phyloP scores from a whole-genome alignment of 306 rosid genomes.

The Quercus rubra region DNA sequence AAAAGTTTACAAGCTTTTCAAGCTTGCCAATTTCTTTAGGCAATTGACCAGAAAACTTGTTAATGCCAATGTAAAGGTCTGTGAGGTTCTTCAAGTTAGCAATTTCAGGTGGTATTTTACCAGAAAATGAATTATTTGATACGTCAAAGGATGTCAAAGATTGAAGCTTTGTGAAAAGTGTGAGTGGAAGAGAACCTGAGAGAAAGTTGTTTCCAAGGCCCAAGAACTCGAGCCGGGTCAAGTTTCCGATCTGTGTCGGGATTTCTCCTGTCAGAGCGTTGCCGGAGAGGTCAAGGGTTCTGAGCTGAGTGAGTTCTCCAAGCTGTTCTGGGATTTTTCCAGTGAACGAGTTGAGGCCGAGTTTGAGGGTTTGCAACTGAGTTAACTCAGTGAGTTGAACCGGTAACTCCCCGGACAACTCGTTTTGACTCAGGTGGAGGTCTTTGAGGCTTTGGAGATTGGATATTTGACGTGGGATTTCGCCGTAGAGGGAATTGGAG shows the following conservation, averaged over 20 bases:
- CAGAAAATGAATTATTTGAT: conserved; percentile 83
- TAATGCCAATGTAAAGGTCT: conserved; percentile 63
- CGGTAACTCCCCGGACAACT: conserved; percentile 41
- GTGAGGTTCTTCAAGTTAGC: conserved; percentile 58
- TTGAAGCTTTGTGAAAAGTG: conserved; percentile 48
- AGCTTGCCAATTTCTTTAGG: conserved; percentile 77
- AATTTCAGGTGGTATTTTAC: conserved; percentile 62
- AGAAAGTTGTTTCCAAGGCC: conserved; percentile 73
- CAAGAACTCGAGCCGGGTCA: conserved; percentile 53
- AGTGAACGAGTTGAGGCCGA: conserved; percentile 52
- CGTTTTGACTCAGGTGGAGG: conserved; percentile 36
- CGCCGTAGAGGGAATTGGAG: conserved; percentile 54
- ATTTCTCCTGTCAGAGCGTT: conserved; percentile 57
- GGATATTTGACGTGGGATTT: conserved; percentile 44
- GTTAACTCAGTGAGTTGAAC: conserved; percentile 32
- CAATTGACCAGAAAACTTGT: conserved; percentile 63
- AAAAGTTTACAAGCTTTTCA: conserved; percentile 50
- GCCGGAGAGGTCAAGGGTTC: conserved; percentile 65
- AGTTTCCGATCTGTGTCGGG: conserved; percentile 61
- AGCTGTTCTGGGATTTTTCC: conserved; percentile 61
- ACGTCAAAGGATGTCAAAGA: conserved; percentile 70
- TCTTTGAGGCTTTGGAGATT: conserved; percentile 29
- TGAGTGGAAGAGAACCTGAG: conserved; percentile 66
- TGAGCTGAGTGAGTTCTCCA: conserved; percentile 35
- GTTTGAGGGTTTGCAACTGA: conserved; percentile 46